phyloP scores from a whole-genome alignment of 75 land plant species.

The Chamaecyparis obtusa region DNA sequence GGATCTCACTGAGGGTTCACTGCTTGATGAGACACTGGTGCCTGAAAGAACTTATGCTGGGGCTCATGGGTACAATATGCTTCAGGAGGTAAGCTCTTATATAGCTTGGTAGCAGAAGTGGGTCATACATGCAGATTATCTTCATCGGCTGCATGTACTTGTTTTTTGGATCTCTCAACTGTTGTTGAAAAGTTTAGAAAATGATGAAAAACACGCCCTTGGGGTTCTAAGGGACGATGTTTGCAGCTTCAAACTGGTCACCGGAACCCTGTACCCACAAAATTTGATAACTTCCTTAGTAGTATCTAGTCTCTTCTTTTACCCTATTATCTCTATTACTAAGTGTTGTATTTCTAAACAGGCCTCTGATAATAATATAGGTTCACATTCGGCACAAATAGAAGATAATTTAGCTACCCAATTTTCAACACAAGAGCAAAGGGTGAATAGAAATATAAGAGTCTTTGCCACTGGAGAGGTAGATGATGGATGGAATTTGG shows the following conservation, averaged over 20 bases:
- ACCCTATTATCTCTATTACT: neutral
- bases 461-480: neutral
- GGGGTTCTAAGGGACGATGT: neutral
- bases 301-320: neutral
- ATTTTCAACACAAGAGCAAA: neutral
- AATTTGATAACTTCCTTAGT: neutral
- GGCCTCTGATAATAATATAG: neutral
- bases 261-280: neutral
- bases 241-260: conserved; percentile 5
- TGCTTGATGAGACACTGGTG: neutral
- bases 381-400: neutral
- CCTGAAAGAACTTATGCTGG: neutral
- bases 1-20: neutral
- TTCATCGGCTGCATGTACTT: conserved; percentile 1
- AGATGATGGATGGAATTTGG: conserved; percentile 2
- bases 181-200: conserved; percentile 4
- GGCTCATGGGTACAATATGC: neutral
- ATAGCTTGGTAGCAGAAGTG: conserved; percentile 12
- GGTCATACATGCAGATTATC: neutral
- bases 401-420: conserved; percentile 9
- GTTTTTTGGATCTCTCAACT: conserved; percentile 6
- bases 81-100: conserved; percentile 3
- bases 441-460: neutral
- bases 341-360: conserved; percentile 2
- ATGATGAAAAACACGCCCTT: neutral